phyloP scores from a whole-genome alignment of 1,284 basidiomycete genomes.

The Ceratobasidium sp. region DNA sequence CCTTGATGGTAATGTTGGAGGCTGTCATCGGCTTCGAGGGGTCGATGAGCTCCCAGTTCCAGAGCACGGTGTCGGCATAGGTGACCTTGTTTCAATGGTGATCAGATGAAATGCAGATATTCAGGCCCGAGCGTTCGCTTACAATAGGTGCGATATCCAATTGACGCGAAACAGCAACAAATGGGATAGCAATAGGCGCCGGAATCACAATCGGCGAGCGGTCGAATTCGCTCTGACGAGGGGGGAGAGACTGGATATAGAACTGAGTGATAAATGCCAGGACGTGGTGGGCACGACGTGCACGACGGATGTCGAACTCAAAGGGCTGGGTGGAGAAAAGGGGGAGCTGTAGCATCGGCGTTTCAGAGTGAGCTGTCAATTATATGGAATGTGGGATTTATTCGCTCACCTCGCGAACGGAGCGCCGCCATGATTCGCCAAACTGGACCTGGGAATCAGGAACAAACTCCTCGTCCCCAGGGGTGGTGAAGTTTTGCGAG shows the following conservation, averaged over 20 bases:
- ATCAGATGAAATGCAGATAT: background rate
- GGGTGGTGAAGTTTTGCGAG: conserved; percentile 46
- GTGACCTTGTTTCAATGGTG: conserved; percentile 45
- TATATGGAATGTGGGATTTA: background rate
- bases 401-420: conserved; percentile 46
- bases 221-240: conserved; percentile 25
- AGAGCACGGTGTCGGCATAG: conserved; percentile 62
- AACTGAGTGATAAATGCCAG: conserved; percentile 61
- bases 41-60: conserved; percentile 54
- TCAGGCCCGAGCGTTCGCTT: background rate
- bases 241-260: conserved; percentile 55
- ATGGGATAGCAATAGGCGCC: conserved; percentile 54
- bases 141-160: conserved; percentile 62
- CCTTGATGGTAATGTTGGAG: conserved; percentile 48
- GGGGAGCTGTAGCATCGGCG: conserved; percentile 44
- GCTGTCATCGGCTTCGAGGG: conserved; percentile 47
- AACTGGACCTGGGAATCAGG: conserved; percentile 43
- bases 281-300: conserved; percentile 58
- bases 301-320: conserved; percentile 47
- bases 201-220: conserved; percentile 48
- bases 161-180: conserved; percentile 53
- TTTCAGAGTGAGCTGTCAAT: conserved; percentile 6
- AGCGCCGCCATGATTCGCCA: conserved; percentile 49
- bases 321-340: conserved; percentile 47
- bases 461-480: conserved; percentile 44